phyloP scores from a whole-genome alignment of 331 rosid genomes.

The Telfairia occidentalis region DNA sequence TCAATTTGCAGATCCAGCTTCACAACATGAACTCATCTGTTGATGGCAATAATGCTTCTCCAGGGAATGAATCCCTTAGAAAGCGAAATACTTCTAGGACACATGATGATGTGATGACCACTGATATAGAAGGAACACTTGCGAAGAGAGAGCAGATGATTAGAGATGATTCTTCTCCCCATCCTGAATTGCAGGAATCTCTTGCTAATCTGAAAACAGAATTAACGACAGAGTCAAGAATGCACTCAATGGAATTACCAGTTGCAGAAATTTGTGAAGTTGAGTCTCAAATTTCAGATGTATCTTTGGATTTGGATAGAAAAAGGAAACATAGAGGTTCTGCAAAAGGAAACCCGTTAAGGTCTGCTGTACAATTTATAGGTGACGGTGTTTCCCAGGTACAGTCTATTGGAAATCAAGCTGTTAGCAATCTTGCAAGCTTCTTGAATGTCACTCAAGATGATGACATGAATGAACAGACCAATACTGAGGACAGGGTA shows the following conservation, averaged over 20 bases:
- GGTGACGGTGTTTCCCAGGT: conserved; percentile 98
- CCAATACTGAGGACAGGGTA: conserved; percentile 39
- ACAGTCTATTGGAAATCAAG: conserved; percentile 90
- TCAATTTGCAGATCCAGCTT: conserved; percentile 76
- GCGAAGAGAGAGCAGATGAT: conserved; percentile 28
- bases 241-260: conserved; percentile 34
- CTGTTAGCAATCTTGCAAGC: conserved; percentile 73
- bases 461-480: conserved; percentile 41
- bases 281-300: conserved; percentile 35
- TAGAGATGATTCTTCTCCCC: conserved; percentile 40
- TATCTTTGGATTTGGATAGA: conserved; percentile 31
- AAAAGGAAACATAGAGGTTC: conserved; percentile 39
- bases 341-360: conserved; percentile 61
- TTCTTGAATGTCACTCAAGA: conserved; percentile 69
- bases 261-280: conserved; percentile 64
- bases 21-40: conserved; percentile 47
- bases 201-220: conserved; percentile 34
- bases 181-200: conserved; percentile 35
- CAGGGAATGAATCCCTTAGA: conserved; percentile 50
- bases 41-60: conserved; percentile 45
- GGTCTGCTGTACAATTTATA: conserved; percentile 76
- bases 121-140: conserved; percentile 20
- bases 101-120: conserved; percentile 30
- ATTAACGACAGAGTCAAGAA: conserved; percentile 35
- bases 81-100: conserved; percentile 51